Percentiles rank a stretch among this genome's conserved stretches.
Evolutionary conservation across 768 basidiomycete species (phyloP).

Genomic region (Leccinum variicolor): DNA sequence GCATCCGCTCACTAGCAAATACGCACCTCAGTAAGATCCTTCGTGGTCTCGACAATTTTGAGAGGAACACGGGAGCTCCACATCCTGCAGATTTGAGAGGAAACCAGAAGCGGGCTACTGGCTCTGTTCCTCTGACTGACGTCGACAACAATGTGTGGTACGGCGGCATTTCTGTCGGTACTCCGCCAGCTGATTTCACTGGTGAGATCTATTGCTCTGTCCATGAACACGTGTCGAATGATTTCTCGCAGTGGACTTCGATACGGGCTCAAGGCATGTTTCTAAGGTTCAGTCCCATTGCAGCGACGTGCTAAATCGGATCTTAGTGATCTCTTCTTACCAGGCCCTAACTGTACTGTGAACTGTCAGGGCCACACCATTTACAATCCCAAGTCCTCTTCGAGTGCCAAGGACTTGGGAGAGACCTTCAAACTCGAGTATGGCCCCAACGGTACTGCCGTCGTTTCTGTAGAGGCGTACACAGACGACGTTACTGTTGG

Average conservation of each 20-base stretch:
- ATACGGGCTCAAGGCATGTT: constrained; percentile 9
- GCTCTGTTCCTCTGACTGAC: not conserved
- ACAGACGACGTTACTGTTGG: constrained; percentile 10
- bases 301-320: not conserved
- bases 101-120: not conserved
- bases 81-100: constrained; percentile 1
- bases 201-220: not conserved
- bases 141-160: constrained; percentile 1
- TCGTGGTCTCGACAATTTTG: not conserved
- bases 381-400: constrained; percentile 28
- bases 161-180: constrained; percentile 9
- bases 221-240: not conserved
- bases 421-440: not conserved
- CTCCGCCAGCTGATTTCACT: not conserved
- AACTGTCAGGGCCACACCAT: constrained; percentile 28
- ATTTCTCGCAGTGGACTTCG: not conserved
- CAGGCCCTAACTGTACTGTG: constrained; percentile 19
- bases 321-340: constrained; percentile 26
- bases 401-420: constrained; percentile 1
- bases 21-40: not conserved
- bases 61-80: not conserved
- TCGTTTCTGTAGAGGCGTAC: constrained; percentile 6
- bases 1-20: not conserved
- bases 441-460: not conserved
- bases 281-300: not conserved